phyloP scores from a whole-genome alignment of 495 filamentous ascomycete species.

The Lophiotrema nucula region DNA sequence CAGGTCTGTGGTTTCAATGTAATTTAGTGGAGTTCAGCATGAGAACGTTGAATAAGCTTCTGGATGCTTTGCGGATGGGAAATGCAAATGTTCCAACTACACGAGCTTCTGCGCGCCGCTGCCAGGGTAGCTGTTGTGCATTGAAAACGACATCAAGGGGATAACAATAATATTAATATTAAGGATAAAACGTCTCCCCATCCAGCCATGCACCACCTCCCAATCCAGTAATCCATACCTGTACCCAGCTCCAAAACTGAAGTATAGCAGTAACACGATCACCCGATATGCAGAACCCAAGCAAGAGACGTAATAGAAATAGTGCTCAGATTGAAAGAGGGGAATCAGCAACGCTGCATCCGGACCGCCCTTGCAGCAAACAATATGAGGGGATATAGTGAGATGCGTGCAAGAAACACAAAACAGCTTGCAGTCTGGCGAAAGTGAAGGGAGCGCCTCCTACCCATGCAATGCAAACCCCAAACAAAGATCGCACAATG shows the following conservation, averaged over 20 bases:
- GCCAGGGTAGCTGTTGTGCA: too few relatives aligned
- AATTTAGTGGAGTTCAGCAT: too few relatives aligned
- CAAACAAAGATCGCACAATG: not conserved
- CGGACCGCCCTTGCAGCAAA: not conserved
- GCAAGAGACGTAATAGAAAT: not conserved
- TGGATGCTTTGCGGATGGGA: too few relatives aligned
- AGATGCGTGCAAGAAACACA: not conserved
- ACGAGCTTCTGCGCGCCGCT: too few relatives aligned
- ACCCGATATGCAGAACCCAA: not conserved
- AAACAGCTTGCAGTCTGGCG: not conserved
- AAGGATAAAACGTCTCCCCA: constrained; percentile 1
- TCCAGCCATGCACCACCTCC: not conserved
- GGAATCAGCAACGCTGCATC: not conserved
- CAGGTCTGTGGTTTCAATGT: too few relatives aligned
- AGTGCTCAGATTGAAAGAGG: not conserved
- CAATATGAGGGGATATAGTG: not conserved
- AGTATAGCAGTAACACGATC: not conserved
- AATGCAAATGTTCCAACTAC: too few relatives aligned
- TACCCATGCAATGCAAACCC: constrained; percentile 2
- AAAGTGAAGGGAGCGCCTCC: not conserved
- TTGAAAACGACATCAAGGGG: too few relatives aligned
- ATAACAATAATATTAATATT: constrained; percentile 9
- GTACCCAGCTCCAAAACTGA: not conserved
- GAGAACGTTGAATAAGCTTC: too few relatives aligned
- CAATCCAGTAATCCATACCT: not conserved